Conservation (phyloP, 2,329 filamentous ascomycete species). For the Fusarium odoratissimum region DNA sequence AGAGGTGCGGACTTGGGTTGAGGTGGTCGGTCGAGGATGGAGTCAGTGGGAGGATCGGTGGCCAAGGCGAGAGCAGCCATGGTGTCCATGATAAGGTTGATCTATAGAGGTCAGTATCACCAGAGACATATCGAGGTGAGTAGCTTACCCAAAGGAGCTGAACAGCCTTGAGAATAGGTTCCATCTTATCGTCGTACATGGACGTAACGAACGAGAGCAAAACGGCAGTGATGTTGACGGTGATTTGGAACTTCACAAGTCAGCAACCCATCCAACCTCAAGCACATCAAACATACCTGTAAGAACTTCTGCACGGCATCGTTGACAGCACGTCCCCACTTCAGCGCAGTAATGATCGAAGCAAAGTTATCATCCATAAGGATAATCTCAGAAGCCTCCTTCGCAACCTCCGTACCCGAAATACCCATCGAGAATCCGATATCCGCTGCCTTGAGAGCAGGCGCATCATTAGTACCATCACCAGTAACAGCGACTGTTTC, state of each 20-base stretch:
- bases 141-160: constrained; percentile 87
- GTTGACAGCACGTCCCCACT: constrained; percentile 83
- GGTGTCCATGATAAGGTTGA: constrained; percentile 95
- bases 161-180: constrained; percentile 87
- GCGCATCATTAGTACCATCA: constrained; percentile 86
- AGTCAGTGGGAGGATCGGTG: constrained; percentile 86
- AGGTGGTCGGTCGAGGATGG: constrained; percentile 80
- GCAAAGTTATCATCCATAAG: constrained; percentile 90
- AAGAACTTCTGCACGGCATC: constrained; percentile 82
- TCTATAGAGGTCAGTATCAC: not conserved
- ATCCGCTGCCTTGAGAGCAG: constrained; percentile 82
- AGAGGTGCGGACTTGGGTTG: constrained; percentile 67
- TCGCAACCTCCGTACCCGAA: constrained; percentile 83
- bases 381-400: constrained; percentile 86
- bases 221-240: constrained; percentile 93
- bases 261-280: rapidly evolving
- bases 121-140: rapidly evolving
- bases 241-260: constrained; percentile 71
- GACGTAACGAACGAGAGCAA: constrained; percentile 88
- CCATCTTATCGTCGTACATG: constrained; percentile 74
- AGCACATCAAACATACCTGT: constrained; percentile 49
- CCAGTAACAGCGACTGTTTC: constrained; percentile 87
- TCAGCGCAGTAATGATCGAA: constrained; percentile 83
- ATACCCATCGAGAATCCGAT: constrained; percentile 91
- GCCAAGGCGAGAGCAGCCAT: constrained; percentile 89